Percentiles rank a stretch among this genome's conserved stretches.
These are phyloP conservation scores for Echria macrotheca DNA, from an alignment of 495 filamentous ascomycete genomes.

Conservation along the genomic window DNA sequence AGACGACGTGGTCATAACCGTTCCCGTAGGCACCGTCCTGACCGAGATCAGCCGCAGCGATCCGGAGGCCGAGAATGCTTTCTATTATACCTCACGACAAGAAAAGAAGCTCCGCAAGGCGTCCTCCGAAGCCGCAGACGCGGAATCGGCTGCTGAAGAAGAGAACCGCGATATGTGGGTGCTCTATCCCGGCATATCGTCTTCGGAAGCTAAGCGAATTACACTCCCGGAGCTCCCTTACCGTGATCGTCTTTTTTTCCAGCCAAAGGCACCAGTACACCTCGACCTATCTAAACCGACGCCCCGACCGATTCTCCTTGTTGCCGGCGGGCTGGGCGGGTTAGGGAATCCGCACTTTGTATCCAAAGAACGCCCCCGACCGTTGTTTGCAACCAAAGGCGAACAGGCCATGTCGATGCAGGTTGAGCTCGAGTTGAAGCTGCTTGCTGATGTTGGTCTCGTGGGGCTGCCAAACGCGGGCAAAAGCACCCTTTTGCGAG, in stretches of 20 bases:
- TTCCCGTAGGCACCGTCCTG: slow-evolving; percentile 89
- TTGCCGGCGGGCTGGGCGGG: slow-evolving; percentile 81
- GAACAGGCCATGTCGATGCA: slow-evolving; percentile 70
- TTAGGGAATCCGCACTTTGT: slow-evolving; percentile 92
- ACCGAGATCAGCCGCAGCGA: slow-evolving; percentile 74
- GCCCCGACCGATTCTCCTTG: slow-evolving; percentile 79
- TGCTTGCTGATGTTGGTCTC: slow-evolving; percentile 89
- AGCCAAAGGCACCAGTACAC: slow-evolving; percentile 65
- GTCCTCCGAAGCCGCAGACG: neutral
- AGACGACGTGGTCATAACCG: slow-evolving; percentile 78
- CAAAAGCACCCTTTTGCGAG: slow-evolving; percentile 86
- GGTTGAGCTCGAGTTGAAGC: slow-evolving; percentile 86
- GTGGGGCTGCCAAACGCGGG: slow-evolving; percentile 95
- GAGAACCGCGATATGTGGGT: slow-evolving; percentile 68
- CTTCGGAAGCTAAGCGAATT: slow-evolving; percentile 56
- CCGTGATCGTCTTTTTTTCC: slow-evolving; percentile 53
- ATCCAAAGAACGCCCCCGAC: slow-evolving; percentile 59
- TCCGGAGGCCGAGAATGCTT: slow-evolving; percentile 61
- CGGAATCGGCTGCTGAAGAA: slow-evolving; percentile 31
- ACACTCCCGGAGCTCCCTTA: slow-evolving; percentile 53
- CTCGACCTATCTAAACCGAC: slow-evolving; percentile 81
- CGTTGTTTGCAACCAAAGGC: slow-evolving; percentile 83
- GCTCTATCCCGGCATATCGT: slow-evolving; percentile 69
- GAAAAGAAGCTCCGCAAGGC: neutral
- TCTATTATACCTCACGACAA: slow-evolving; percentile 4